phyloP scores from a whole-genome alignment of 2,329 filamentous ascomycete species.

The Diaporthe velutina region DNA sequence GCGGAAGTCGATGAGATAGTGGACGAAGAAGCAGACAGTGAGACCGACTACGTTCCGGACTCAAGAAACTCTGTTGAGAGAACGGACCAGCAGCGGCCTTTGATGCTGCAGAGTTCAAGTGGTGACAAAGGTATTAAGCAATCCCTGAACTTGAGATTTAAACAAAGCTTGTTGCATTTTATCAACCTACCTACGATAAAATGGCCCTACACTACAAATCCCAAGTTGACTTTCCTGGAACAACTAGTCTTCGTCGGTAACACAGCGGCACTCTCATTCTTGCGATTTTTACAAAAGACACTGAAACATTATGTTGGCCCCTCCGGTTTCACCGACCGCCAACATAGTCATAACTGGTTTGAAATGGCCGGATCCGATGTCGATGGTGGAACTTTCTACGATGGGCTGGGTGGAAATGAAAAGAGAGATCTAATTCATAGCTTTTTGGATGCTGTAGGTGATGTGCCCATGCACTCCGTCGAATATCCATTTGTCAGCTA shows the following conservation, averaged over 20 bases:
- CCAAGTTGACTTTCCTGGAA: background rate
- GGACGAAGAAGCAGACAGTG: conserved; percentile 30
- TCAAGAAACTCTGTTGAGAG: conserved; percentile 21
- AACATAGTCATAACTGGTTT: conserved; percentile 32
- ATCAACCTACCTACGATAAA: background rate
- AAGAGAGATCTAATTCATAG: conserved; percentile 6
- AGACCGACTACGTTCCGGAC: conserved; percentile 28
- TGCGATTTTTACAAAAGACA: conserved; percentile 33
- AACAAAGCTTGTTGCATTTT: background rate
- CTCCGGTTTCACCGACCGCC: conserved; percentile 33
- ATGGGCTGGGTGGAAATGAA: conserved; percentile 3
- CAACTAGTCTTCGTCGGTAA: conserved; percentile 35
- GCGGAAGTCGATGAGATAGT: background rate
- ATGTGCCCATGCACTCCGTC: too few relatives aligned
- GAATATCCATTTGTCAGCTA: background rate
- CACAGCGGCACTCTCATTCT: conserved; percentile 36
- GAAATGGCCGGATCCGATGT: conserved; percentile 27
- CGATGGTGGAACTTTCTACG: background rate
- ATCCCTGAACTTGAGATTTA: background rate
- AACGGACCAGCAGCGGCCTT: conserved; percentile 6
- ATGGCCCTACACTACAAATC: background rate
- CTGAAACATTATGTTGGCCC: conserved; percentile 35
- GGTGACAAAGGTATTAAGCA: conserved; percentile 31
- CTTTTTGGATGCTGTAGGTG: conserved; percentile 34
- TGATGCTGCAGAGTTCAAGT: conserved; percentile 34